Base-by-base conservation (phyloP, 768 basidiomycete genomes). In the Fomitopsis pulvina region DNA sequence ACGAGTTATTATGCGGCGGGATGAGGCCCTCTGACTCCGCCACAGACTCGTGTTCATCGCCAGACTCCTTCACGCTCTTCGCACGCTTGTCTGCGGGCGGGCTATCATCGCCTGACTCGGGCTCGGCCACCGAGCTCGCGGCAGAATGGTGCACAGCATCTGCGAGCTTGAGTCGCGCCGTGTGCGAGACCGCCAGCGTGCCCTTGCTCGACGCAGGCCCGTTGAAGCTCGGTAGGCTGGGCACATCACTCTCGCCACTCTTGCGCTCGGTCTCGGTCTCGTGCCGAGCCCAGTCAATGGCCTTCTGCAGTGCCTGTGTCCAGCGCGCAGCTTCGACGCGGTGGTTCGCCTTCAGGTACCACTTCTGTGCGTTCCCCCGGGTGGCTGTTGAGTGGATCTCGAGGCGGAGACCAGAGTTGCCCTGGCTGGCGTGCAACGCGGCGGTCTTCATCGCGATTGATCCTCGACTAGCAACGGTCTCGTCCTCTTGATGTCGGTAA, bases 401-500 rank as follows among this genome's bases (percentile, higher is more conserved):
- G 58, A 98, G 94, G 12, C 90, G 82, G 18, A 82, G 71, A 43
- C 83, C 78, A 53, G 87, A 82, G 24, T 65, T 58, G 32, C 73
- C 65, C 6, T 73, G 58, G 10, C 77, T 71, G 16, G 71, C 54
- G 58, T 80, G 83, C 18, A 93, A 67, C 4, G 75, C 67, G 0
- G 91, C 92, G 0, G 77, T 83, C 58, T 81, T 83, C 83, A 96
- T 88, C 2, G 85, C 80, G 55, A 97, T 92, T 0, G 91, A 85
- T 0, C 94, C 94, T 18, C 94, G 78, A 42, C 83, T 84, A 0
- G 92, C 83, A 26, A 92, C 71, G 7, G 79, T 77, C 67, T 97
- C 93, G 61, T 97, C 94, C 55, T 91, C 90, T 61, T 92, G 88
- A 57, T 87, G 84, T 16, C 87, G 84, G 62, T 89, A 96, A 65